These are phyloP conservation scores for Lipomyces oligophaga DNA, from an alignment of 805 yeast species.

Conservation along the genomic window DNA sequence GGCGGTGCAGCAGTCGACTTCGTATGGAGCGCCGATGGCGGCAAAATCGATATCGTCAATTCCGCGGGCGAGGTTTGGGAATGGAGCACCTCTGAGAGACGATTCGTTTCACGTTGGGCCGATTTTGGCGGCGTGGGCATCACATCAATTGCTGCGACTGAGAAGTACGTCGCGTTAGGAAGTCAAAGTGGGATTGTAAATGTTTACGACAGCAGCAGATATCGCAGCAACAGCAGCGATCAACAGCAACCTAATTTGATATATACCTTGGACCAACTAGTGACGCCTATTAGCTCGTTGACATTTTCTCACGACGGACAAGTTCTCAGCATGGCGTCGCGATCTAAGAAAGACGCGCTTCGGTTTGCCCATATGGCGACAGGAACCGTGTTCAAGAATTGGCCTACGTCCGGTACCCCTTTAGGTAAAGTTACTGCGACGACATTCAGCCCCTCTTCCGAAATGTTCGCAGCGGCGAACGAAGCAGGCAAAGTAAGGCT, in stretches of 20 bases:
- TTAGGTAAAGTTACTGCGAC: constrained; percentile 86
- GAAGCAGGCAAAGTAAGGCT: constrained; percentile 86
- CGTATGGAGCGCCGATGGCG: constrained; percentile 53
- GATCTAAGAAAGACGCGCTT: constrained; percentile 80
- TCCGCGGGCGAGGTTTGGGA: constrained; percentile 88
- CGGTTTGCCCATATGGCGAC: constrained; percentile 83
- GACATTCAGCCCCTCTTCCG: constrained; percentile 73
- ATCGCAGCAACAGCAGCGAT: constrained; percentile 32
- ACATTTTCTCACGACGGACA: constrained; percentile 86
- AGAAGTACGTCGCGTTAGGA: constrained; percentile 87
- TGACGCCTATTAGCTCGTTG: constrained; percentile 72
- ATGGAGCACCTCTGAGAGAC: constrained; percentile 52
- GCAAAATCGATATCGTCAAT: constrained; percentile 57
- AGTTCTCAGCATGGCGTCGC: constrained; percentile 75
- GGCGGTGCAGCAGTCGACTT: constrained; percentile 75
- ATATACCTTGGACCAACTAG: constrained; percentile 68
- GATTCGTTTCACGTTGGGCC: constrained; percentile 65
- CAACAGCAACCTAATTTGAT: constrained; percentile 49
- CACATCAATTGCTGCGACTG: constrained; percentile 55
- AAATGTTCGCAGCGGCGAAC: constrained; percentile 84
- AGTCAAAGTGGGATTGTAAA: constrained; percentile 84
- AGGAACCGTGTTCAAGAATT: constrained; percentile 80
- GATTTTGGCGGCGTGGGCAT: constrained; percentile 82
- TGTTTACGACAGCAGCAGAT: constrained; percentile 55
- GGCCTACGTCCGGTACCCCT: constrained; percentile 98